phyloP scores from a whole-genome alignment of 192 early-diverging fungal species.

The Ambispora gerdemannii region DNA sequence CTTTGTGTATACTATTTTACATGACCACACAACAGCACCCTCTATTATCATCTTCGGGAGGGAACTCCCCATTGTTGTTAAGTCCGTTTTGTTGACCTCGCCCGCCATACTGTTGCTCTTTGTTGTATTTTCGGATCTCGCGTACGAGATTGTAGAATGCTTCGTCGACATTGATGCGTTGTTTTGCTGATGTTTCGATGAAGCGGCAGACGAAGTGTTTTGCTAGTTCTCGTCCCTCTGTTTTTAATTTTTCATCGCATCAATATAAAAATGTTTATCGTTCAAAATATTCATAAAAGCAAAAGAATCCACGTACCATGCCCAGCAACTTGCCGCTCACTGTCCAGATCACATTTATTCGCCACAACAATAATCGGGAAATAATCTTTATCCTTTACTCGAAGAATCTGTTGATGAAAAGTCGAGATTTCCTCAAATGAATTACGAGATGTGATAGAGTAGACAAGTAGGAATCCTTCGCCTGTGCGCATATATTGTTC shows the following conservation, averaged over 20 bases:
- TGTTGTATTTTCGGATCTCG: constrained; percentile 77
- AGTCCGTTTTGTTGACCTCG: constrained; percentile 42
- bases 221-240: constrained; percentile 82
- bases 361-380: constrained; percentile 90
- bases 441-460: constrained; percentile 86
- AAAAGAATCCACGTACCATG: constrained; percentile 41
- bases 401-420: constrained; percentile 89
- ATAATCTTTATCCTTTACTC: constrained; percentile 92
- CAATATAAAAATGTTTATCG: constrained; percentile 4
- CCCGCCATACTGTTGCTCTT: constrained; percentile 55
- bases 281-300: neutral
- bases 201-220: constrained; percentile 71
- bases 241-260: neutral
- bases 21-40: constrained; percentile 64
- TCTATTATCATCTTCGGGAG: constrained; percentile 37
- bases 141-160: constrained; percentile 86
- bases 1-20: constrained; percentile 39
- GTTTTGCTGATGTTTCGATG: constrained; percentile 88
- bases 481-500: constrained; percentile 98
- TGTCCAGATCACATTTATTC: constrained; percentile 88
- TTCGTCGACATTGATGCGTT: constrained; percentile 89
- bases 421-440: constrained; percentile 89
- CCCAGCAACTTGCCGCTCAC: constrained; percentile 77
- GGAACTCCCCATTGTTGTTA: constrained; percentile 38
- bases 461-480: constrained; percentile 92